Percentiles rank a stretch among this genome's conserved stretches.
phyloP scores from a whole-genome alignment of 345 rosid species.

The Cardiospermum halicacabum region DNA sequence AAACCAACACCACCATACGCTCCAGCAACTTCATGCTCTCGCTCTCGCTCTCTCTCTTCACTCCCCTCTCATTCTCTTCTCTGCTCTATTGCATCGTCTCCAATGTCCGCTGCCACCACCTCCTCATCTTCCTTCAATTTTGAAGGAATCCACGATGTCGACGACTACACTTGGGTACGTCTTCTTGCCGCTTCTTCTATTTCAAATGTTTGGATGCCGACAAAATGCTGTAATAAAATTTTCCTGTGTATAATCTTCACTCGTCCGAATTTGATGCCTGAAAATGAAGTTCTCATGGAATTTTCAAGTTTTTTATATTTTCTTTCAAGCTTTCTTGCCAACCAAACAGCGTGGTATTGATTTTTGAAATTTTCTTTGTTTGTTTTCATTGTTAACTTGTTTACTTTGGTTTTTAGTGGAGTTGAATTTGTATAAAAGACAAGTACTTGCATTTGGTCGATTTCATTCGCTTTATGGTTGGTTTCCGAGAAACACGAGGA shows the following conservation, averaged over 20 bases:
- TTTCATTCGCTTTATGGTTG: slow-evolving; percentile 11
- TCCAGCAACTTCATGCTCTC: not conserved
- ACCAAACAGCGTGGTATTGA: slow-evolving; percentile 3
- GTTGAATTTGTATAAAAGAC: slow-evolving; percentile 11
- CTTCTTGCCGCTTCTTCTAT: not conserved
- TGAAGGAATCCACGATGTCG: slow-evolving; percentile 58
- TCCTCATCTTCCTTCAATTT: slow-evolving; percentile 30
- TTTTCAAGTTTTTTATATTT: not conserved
- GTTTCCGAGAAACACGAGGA: slow-evolving; percentile 28
- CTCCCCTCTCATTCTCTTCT: slow-evolving; percentile 8
- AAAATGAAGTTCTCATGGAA: not conserved
- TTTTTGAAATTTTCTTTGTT: slow-evolving; percentile 10
- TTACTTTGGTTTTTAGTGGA: slow-evolving; percentile 18
- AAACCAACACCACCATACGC: too few relatives aligned
- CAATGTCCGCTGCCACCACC: slow-evolving; percentile 47
- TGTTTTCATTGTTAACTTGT: slow-evolving; percentile 17
- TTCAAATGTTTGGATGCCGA: slow-evolving; percentile 18
- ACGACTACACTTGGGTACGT: slow-evolving; percentile 56
- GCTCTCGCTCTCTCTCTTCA: too few relatives aligned
- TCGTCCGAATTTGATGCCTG: not conserved
- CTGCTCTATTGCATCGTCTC: slow-evolving; percentile 7
- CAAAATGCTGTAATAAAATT: slow-evolving; percentile 12
- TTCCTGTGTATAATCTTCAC: not conserved
- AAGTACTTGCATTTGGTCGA: slow-evolving; percentile 8
- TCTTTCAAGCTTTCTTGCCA: slow-evolving; percentile 17